Evolutionary conservation across 1,284 basidiomycete genomes (phyloP).

Genomic region (Austropuccinia psidii): DNA sequence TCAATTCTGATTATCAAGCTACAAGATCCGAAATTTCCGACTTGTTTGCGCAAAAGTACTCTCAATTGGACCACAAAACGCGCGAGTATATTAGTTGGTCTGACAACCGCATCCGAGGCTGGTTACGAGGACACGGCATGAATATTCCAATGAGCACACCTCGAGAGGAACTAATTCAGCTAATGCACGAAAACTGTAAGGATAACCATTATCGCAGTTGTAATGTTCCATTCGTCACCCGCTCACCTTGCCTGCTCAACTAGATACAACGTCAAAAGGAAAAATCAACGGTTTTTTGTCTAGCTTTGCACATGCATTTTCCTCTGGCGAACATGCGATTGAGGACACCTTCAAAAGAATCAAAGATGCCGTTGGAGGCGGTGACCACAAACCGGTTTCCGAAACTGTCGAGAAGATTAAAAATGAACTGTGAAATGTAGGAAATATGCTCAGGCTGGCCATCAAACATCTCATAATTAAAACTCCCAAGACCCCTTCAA

Average conservation of each 20-base stretch:
- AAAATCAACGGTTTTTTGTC: conserved; percentile 38
- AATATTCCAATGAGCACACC: conserved; percentile 37
- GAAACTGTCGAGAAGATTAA: too few relatives aligned
- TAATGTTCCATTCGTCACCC: conserved; percentile 40
- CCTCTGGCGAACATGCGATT: conserved; percentile 40
- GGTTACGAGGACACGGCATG: conserved; percentile 43
- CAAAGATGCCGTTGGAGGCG: conserved; percentile 41
- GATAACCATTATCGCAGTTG: neutral
- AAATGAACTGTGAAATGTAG: too few relatives aligned
- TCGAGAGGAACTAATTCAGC: conserved; percentile 63
- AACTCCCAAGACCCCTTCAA: too few relatives aligned
- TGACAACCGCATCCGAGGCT: conserved; percentile 44
- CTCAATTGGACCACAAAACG: conserved; percentile 38
- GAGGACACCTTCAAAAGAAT: conserved; percentile 41
- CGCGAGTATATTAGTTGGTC: conserved; percentile 44
- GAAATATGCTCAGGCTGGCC: too few relatives aligned
- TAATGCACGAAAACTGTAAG: conserved; percentile 60
- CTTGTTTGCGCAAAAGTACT: conserved; percentile 43
- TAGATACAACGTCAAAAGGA: conserved; percentile 38
- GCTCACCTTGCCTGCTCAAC: conserved; percentile 37
- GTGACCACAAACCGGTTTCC: neutral
- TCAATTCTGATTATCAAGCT: conserved; percentile 60
- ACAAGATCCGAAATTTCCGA: conserved; percentile 41
- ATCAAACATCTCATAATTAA: too few relatives aligned
- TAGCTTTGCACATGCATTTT: conserved; percentile 28